Base-by-base conservation (phyloP, 768 basidiomycete species). In the Podaxis sp. region DNA sequence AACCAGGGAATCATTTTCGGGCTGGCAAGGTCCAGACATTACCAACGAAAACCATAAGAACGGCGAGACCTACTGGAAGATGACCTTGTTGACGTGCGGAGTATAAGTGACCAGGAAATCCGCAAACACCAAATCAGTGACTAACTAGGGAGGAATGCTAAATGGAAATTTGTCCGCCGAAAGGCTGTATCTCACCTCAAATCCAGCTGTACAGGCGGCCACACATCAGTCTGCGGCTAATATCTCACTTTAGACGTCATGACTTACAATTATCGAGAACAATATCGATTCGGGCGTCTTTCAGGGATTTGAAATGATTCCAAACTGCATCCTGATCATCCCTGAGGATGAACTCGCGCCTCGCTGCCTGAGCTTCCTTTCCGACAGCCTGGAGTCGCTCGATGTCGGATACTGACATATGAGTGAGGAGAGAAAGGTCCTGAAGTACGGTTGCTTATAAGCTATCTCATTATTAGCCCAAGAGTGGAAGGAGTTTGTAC, bases 1-100 rank as follows among this genome's bases (percentile, higher is more conserved):
- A 98, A 99, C 95, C 96, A 99, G 0, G 95, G 95, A 55, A 98
- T 90, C 7, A 90, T 77, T 72, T 99, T 98, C 0, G 95, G 92
- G 74, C 95, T 96, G 62, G 64, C n/a, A 14, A 23, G 40, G 13
- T 14, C 14, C 25, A 61, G 36, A 57, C 7, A 11, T 59, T 2
- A 37, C 25, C 47, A 2, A 59, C 40, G 27, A 28, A 37, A 35
- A 61, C 6, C 13, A 11, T 21, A 18, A 27, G 7, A 48, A 11
- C 21, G 21, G 6, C 16, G 16, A 38, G 14, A 80, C 85, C 61
- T 54, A 96, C 95, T 99, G 96, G 74, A 98, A 97, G 58, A 93
- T 85, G 27, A 95, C 90, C 65, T 83, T 81, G 11, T 82, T 81
- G 53, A 94, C 83, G 69, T 89, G 88, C 0, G 93, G 90, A 0